These are phyloP conservation scores for Gastrolobium bilobum DNA, from an alignment of 306 rosid genomes.

Conservation along the genomic window DNA sequence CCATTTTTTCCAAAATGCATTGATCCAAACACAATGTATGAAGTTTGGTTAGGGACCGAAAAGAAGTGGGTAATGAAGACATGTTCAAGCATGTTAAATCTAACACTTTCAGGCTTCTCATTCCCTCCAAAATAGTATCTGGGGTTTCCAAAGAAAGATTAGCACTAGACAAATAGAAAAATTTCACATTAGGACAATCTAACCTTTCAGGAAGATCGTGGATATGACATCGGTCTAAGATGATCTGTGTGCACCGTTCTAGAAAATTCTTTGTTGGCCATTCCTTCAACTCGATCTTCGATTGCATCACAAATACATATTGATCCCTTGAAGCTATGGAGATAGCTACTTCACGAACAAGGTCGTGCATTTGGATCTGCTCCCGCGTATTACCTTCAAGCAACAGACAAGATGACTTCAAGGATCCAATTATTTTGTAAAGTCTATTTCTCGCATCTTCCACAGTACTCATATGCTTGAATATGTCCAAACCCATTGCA, in stretches of 20 bases:
- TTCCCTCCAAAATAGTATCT: not conserved
- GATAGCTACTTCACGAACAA: slow-evolving; percentile 23
- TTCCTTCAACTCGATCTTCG: not conserved
- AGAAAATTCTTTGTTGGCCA: not conserved
- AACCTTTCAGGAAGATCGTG: slow-evolving; percentile 5
- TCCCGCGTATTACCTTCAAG: not conserved
- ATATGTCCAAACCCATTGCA: slow-evolving; percentile 31
- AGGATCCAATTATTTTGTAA: not conserved
- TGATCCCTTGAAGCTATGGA: not conserved
- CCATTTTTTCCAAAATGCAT: not conserved
- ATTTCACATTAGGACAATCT: not conserved
- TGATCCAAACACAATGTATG: not conserved
- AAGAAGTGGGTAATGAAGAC: not conserved
- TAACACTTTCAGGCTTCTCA: slow-evolving; percentile 11
- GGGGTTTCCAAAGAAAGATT: not conserved
- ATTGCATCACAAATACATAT: not conserved
- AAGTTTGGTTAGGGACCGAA: not conserved
- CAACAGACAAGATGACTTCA: slow-evolving; percentile 26
- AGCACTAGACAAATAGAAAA: accelerated
- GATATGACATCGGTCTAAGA: accelerated
- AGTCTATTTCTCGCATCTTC: not conserved
- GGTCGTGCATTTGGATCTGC: slow-evolving; percentile 27
- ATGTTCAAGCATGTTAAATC: not conserved
- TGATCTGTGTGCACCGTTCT: not conserved
- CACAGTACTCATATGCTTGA: not conserved